A percentile compares a stretch with the other conserved stretches of the same genome.
Evolutionary conservation across 306 rosid species (phyloP).

Genomic region (Argentina anserina): DNA sequence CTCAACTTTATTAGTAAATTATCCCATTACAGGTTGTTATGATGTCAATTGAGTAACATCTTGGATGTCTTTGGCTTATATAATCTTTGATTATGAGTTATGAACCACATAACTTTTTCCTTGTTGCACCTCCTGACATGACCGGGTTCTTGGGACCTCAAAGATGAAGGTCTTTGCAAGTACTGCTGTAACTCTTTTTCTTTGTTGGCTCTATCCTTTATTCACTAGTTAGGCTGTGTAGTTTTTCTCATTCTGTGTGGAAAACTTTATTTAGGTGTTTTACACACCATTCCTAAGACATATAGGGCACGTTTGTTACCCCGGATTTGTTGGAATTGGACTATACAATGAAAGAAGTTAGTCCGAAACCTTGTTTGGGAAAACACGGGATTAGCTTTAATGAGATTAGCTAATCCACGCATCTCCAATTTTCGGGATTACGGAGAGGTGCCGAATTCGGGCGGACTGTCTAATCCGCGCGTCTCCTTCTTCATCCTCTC

Average conservation of each 20-base stretch:
- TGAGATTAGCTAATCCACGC: no score
- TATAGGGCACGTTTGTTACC: no score
- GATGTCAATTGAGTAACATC: not conserved
- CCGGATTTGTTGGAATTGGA: no score
- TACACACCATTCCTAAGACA: constrained; percentile 91
- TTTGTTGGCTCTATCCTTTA: not conserved
- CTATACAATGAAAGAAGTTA: no score
- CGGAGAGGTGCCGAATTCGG: no score
- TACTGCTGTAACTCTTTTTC: constrained; percentile 67
- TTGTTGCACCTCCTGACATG: constrained; percentile 67
- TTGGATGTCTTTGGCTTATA: constrained; percentile 9
- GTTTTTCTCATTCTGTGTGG: constrained; percentile 20
- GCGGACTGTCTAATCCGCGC: no score
- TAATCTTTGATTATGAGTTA: constrained; percentile 89
- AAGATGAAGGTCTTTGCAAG: constrained; percentile 93
- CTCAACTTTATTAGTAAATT: not conserved
- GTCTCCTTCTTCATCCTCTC: no score
- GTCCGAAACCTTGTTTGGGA: no score
- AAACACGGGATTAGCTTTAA: no score
- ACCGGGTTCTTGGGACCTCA: constrained; percentile 88
- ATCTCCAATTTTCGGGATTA: no score
- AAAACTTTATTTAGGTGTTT: constrained; percentile 50
- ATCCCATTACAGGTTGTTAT: not conserved
- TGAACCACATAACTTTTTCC: constrained; percentile 94
- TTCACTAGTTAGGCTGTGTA: not conserved